A percentile compares a stretch with the other conserved stretches of the same genome.
phyloP scores from a whole-genome alignment of 768 basidiomycete species.

The Lactarius hengduanensis region DNA sequence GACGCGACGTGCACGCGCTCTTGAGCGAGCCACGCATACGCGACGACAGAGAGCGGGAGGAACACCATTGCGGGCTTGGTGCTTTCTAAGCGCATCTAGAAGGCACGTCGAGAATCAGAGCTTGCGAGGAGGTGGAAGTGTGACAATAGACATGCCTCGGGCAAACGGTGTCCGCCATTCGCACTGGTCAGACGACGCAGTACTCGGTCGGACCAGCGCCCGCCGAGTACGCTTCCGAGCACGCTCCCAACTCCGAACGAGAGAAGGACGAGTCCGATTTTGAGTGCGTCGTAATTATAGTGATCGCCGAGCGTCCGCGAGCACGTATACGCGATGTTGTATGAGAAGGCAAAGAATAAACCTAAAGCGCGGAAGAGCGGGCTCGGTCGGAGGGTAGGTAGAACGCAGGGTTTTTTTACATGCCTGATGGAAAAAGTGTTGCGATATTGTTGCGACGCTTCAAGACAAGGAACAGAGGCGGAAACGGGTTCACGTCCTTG shows the following conservation, averaged over 20 bases:
- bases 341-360: slow-evolving; percentile 67
- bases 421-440: slow-evolving; percentile 66
- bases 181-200: slow-evolving; percentile 42
- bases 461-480: slow-evolving; percentile 58
- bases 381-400: neutral
- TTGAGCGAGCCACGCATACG: slow-evolving; percentile 74
- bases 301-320: slow-evolving; percentile 61
- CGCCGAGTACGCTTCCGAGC: slow-evolving; percentile 54
- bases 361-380: slow-evolving; percentile 41
- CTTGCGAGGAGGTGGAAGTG: neutral
- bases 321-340: slow-evolving; percentile 70
- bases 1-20: slow-evolving; percentile 62
- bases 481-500: slow-evolving; percentile 72
- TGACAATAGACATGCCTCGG: slow-evolving; percentile 54
- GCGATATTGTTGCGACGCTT: slow-evolving; percentile 63
- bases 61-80: slow-evolving; percentile 56
- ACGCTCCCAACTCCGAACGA: slow-evolving; percentile 63
- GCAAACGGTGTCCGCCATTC: slow-evolving; percentile 49
- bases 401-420: slow-evolving; percentile 23
- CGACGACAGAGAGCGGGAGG: slow-evolving; percentile 59
- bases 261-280: slow-evolving; percentile 75
- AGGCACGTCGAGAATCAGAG: neutral
- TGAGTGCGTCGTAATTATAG: slow-evolving; percentile 67
- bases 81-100: slow-evolving; percentile 70
- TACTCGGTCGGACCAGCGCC: slow-evolving; percentile 56